Evolutionary conservation across 2,329 filamentous ascomycete species (phyloP), one percentile per base, ranked within the genome.

Genomic region (Emmonsia crescens): DNA sequence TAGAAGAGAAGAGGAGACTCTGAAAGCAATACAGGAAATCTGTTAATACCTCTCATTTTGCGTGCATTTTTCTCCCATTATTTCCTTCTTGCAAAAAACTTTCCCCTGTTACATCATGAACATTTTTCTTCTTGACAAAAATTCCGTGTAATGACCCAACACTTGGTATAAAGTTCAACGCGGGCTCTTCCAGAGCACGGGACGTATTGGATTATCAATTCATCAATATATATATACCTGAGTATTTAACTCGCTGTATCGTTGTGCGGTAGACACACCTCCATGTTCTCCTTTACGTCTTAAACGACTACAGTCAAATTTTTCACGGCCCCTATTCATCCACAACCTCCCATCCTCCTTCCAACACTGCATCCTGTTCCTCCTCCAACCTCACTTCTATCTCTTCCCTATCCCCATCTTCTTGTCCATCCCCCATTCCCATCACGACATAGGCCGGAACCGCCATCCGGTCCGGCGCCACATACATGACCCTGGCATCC

Each of bases 401-500:
- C n/a, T 9, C 27, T 19, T 31, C 27, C 16, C 14, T 16, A 9
- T 27, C 48, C 48, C 27, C 48, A 19, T 57, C 21, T 21, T 12
- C 54, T 4, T n/a, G 6, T 9, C 21, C 24, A 51, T 52, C 8
- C 48, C 16, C 27, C 24, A 9, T 19, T n/a, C 42, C 42, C 42
- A 40, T 36, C 31, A 2, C 31, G 27, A 54, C 27, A 49, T 57
- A 57, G 4, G 31, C 59, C 3, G 51, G 60, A 46, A 57, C 31
- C 31, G 8, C 51, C 54, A 52, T 24, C n/a, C 67, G 62, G 63
- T 73, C 71, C 5, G 70, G 67, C 24, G 63, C 63, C 1, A 73
- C 57, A 60, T 66, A 68, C 2, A 62, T 59, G 8, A 61, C 61
- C 36, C 49, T 67, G 1, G 67, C 70, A 57, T 72, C 70, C 6